These are phyloP conservation scores for Chenopodium album DNA, from an alignment of 148 eudicot genomes.

Conservation along the genomic window DNA sequence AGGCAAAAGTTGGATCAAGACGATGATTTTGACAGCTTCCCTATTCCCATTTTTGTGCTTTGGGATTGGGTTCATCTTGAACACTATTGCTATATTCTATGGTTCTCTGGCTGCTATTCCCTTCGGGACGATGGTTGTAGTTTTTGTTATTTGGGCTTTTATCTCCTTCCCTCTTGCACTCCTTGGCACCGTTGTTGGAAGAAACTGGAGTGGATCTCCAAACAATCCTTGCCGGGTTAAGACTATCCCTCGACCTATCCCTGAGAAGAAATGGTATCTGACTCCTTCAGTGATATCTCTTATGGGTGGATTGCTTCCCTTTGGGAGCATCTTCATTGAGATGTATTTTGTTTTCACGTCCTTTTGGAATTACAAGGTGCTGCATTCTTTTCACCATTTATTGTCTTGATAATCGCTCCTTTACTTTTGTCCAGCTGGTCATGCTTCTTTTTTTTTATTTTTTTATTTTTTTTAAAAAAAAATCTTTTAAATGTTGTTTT, in stretches of 20 bases:
- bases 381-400: background rate
- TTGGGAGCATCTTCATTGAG: conserved; percentile 86
- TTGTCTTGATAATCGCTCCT: background rate
- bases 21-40: conserved; percentile 75
- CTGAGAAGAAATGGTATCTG: conserved; percentile 87
- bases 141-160: conserved; percentile 80
- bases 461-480: no score
- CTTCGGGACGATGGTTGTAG: conserved; percentile 82
- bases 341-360: conserved; percentile 79
- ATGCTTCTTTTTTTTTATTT: background rate
- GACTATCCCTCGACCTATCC: conserved; percentile 85
- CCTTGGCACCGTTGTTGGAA: conserved; percentile 81
- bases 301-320: conserved; percentile 85
- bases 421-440: background rate
- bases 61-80: conserved; percentile 63
- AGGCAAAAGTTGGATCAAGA: conserved; percentile 72
- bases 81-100: conserved; percentile 76
- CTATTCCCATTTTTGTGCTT: conserved; percentile 78
- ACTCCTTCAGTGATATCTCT: conserved; percentile 73
- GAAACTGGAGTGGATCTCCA: conserved; percentile 76
- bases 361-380: conserved; percentile 87
- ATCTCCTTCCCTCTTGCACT: conserved; percentile 85
- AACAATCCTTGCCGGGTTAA: conserved; percentile 82
- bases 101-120: conserved; percentile 88
- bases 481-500: background rate